Evolutionary conservation across 2,329 filamentous ascomycete genomes (phyloP).

Genomic region (Cyphellophora europaea): DNA sequence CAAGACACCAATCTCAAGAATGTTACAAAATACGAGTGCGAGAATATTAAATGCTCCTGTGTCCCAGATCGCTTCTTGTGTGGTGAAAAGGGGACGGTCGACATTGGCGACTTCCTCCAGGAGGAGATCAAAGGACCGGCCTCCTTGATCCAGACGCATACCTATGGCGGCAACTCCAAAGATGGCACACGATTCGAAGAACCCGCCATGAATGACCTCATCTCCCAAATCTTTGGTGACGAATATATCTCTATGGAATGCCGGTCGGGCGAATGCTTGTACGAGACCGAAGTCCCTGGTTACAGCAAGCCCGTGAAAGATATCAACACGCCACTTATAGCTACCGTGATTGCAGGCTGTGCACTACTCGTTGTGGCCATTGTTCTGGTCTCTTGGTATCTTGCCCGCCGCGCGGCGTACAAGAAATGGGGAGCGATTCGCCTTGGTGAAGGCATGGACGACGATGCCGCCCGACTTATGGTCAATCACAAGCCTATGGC

Average conservation of each 20-base stretch:
- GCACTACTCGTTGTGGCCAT: constrained; percentile 82
- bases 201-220: constrained; percentile 84
- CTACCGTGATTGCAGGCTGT: constrained; percentile 78
- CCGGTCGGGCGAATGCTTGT: constrained; percentile 80
- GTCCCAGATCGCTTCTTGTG: constrained; percentile 89
- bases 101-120: constrained; percentile 80
- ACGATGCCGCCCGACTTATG: constrained; percentile 79
- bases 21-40: constrained; percentile 73
- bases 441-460: constrained; percentile 75
- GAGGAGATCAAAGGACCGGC: constrained; percentile 81
- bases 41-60: constrained; percentile 77
- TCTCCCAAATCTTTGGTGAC: constrained; percentile 82
- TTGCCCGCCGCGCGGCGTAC: constrained; percentile 61
- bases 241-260: constrained; percentile 78
- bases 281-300: constrained; percentile 85
- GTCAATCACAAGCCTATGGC: constrained; percentile 84
- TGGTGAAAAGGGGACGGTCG: constrained; percentile 81
- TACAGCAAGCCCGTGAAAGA: constrained; percentile 81
- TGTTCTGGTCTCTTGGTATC: constrained; percentile 76
- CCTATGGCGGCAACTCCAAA: constrained; percentile 46
- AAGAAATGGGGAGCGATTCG: constrained; percentile 61
- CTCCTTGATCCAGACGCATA: constrained; percentile 61
- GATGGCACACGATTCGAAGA: constrained; percentile 80
- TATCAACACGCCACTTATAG: constrained; percentile 95
- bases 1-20: constrained; percentile 64